A percentile compares a stretch with the other conserved stretches of the same genome.
phyloP scores from a whole-genome alignment of 2,329 filamentous ascomycete genomes.

The Pseudocercospora pini-densiflorae region DNA sequence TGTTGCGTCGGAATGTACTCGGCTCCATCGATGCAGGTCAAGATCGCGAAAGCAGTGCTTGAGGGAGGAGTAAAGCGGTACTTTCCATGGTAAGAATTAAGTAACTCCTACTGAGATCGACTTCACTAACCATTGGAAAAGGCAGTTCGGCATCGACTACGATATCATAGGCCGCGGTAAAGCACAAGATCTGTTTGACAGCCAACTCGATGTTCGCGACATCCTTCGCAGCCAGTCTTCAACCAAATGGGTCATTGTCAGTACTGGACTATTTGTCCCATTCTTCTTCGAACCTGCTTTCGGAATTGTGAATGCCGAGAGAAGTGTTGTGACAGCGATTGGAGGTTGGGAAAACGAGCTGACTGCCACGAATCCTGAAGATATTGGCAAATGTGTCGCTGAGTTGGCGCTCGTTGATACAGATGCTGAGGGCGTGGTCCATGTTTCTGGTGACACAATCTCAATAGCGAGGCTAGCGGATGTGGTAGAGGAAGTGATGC shows the following conservation, averaged over 20 bases:
- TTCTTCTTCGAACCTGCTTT: conserved; percentile 69
- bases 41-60: conserved; percentile 62
- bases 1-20: conserved; percentile 65
- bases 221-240: conserved; percentile 54
- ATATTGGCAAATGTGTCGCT: conserved; percentile 67
- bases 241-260: conserved; percentile 65
- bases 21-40: conserved; percentile 60
- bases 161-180: conserved; percentile 64
- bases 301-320: conserved; percentile 61
- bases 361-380: conserved; percentile 65
- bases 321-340: conserved; percentile 48
- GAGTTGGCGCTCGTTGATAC: conserved; percentile 55
- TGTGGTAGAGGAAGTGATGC: conserved; percentile 53
- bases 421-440: conserved; percentile 55
- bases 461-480: conserved; percentile 58
- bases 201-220: conserved; percentile 65
- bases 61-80: conserved; percentile 56
- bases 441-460: conserved; percentile 66
- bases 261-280: conserved; percentile 72
- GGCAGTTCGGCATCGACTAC: conserved; percentile 74
- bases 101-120: neutral
- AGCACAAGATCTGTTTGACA: conserved; percentile 69
- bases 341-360: conserved; percentile 66
- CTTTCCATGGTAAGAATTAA: conserved; percentile 61
- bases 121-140: neutral